A percentile compares a stretch with the other conserved stretches of the same genome.
These are phyloP conservation scores for Schrenkiella parvula DNA, from an alignment of 345 rosid genomes.

Conservation along the genomic window DNA sequence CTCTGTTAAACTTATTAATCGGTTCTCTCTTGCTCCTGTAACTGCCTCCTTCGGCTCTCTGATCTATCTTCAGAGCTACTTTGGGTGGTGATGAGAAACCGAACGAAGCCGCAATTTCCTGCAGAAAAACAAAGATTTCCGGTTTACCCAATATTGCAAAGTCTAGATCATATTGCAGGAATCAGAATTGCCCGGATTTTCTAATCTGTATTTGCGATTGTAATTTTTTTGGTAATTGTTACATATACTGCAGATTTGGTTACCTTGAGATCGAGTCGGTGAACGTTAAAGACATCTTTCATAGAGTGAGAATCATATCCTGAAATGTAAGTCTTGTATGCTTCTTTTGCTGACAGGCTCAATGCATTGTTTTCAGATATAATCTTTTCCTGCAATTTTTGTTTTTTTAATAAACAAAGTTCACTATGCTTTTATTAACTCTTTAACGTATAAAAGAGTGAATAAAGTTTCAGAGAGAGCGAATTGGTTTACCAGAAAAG, in stretches of 20 bases:
- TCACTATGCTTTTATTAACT: not conserved
- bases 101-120: constrained; percentile 88
- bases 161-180: not conserved
- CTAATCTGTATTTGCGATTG: not conserved
- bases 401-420: not conserved
- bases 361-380: constrained; percentile 66
- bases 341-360: constrained; percentile 84
- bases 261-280: constrained; percentile 83
- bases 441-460: not conserved
- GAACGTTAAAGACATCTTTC: constrained; percentile 92
- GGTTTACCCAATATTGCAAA: not conserved
- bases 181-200: not conserved
- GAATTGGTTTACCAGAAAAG: constrained; percentile 62
- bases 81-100: constrained; percentile 78
- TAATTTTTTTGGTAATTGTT: not conserved
- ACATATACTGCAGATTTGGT: not conserved
- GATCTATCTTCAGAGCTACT: constrained; percentile 71
- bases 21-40: constrained; percentile 67
- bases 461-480: not conserved
- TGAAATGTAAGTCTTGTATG: constrained; percentile 81
- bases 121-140: constrained; percentile 6
- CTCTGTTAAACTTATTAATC: constrained; percentile 41
- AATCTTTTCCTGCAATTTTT: constrained; percentile 66
- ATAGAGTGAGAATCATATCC: constrained; percentile 93
- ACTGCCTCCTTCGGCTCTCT: constrained; percentile 61